Evolutionary conservation across 192 early-diverging fungal genomes (phyloP), one percentile per base, ranked within the genome.

Genomic region (Rhizophagus prolifer): DNA sequence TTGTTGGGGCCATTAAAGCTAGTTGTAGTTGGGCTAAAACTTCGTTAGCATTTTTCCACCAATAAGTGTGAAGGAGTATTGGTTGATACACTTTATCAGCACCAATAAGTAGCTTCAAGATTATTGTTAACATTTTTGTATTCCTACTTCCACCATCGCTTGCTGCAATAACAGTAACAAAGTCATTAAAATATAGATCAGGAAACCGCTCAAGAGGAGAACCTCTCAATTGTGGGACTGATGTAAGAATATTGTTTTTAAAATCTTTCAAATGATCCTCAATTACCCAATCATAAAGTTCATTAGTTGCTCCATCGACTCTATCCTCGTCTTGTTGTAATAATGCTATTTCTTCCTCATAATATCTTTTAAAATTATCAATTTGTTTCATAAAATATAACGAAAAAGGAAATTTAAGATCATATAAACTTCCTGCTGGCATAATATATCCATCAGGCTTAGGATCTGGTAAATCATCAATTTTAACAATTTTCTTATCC

Each of bases 361-460:
- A 78, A 7, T 54, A 6, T 34, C 30, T 58, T 25, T 72, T 59
- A 31, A 61, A 78, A 28, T 64, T 25, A 34, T 78, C 30, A 60
- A 78, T 78, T 36, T 74, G 46, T n/a, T 73, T 30, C 36, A 72
- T 72, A 58, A 72, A 73, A 72, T 78, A 78, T 19, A 19, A 44
- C 28, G 68, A 72, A 62, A 78, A 78, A 13, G 77, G 77, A 44
- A 78, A 74, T 23, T 74, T 16, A 21, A 78, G 36, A 25, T 50
- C 36, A 59, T 72, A 28, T 31, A 59, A 16, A n/a, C 13, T 5
- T 16, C 34, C 68, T 7, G 5, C 46, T 28, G 38, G 25, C 47
- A 74, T 77, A 46, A n/a, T 19, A 67, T 76, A 76, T 26, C 19
- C 26, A 65, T 76, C 74, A 4, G 74, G 74, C 34, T 61, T 36